Evolutionary conservation across 163 green algal genomes (phyloP).

Genomic region (Scenedesmus sp.): DNA sequence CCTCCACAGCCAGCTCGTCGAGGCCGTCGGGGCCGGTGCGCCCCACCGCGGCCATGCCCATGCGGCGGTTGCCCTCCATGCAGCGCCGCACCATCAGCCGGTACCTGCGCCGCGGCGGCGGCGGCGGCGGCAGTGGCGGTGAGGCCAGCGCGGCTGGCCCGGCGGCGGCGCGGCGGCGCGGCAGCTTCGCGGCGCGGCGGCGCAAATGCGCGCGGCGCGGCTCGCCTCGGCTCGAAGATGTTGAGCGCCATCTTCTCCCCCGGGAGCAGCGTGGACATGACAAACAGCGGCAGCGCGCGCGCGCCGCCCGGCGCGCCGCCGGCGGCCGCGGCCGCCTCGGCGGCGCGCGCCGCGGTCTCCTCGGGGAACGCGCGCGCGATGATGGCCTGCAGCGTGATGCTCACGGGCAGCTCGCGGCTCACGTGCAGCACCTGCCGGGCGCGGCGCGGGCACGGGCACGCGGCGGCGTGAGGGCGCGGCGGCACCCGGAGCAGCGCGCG

Average conservation of each 20-base stretch:
- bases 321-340: constrained; percentile 14
- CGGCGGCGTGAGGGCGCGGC: too few species aligned
- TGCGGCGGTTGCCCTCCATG: constrained; percentile 78
- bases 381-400: constrained; percentile 70
- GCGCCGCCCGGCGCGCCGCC: background rate
- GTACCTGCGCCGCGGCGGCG: constrained; percentile 56
- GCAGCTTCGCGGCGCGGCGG: too few species aligned
- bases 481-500: background rate
- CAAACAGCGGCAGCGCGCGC: constrained; percentile 78
- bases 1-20: constrained; percentile 64
- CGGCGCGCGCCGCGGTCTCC: constrained; percentile 62
- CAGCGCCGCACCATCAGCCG: constrained; percentile 81
- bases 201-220: too few species aligned
- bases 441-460: background rate
- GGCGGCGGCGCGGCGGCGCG: background rate
- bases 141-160: background rate
- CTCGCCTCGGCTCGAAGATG: constrained; percentile 94
- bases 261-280: constrained; percentile 84
- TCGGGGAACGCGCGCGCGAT: constrained; percentile 67
- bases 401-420: constrained; percentile 68
- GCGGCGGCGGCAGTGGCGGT: background rate
- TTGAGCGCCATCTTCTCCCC: constrained; percentile 86
- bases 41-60: constrained; percentile 78
- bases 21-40: constrained; percentile 25
- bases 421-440: constrained; percentile 77